Base-by-base conservation (phyloP, 345 rosid genomes). In the Salix udensis region DNA sequence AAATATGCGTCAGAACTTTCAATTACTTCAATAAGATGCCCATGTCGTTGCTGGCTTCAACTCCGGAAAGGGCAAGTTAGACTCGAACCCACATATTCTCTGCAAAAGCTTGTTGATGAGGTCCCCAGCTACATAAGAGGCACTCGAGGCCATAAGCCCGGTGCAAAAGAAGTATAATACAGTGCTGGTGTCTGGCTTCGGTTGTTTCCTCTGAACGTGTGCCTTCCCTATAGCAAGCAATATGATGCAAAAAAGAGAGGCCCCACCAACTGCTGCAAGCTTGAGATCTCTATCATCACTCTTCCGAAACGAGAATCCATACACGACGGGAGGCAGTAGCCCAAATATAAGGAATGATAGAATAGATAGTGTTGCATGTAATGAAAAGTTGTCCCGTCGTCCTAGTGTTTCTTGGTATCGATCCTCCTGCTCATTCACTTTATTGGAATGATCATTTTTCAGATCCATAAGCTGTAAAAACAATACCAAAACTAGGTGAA, bases 401-500 rank as follows among this genome's bases (percentile, higher is more conserved):
- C 98, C 98, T 1, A 95, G 89, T 48, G 80, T 77, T 77, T 67
- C 70, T n/a, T 78, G 80, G 83, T 91, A 93, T 18, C 88, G 90
- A 76, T 86, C 89, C 83, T 88, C 86, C 62, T 40, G 79, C 77
- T 67, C 58, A 2, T 46, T 68, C 12, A 18, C 68, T 71, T 71
- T 65, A n/a, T 46, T 77, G 24, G 81, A 30, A 53, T 19, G 62
- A 28, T 87, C 84, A 7, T 80, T 85, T 81, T 78, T 92, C 78
- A 92, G 79, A 37, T 91, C 97, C 67, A 82, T 75, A 68, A 94
- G 91, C 98, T 94, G 91, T 66, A 88, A 53, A 55, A 60, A 73
- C 30, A 26, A 39, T 40, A 28, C 16, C 7, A 67, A 52, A 60
- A 61, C 12, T 14, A 52, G 50, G 23, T 50, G 48, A 61, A 60